Conservation (phyloP, 257 asterid genomes). For the Cordia subcordata region DNA sequence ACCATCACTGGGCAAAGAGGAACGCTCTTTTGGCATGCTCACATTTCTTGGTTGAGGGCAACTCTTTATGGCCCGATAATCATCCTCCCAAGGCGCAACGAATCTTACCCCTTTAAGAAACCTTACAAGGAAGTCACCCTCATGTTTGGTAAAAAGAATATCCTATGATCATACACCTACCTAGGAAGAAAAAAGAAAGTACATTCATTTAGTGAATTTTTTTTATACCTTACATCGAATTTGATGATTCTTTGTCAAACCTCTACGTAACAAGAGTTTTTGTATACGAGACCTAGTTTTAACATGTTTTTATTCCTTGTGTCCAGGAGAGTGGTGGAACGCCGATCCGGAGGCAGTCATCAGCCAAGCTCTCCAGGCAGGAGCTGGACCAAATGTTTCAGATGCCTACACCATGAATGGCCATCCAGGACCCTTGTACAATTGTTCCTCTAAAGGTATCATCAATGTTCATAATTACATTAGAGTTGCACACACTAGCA, state of each 20-base stretch:
- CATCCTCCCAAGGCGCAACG: conserved; percentile 43
- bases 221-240: background rate
- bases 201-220: background rate
- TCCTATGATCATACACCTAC: background rate
- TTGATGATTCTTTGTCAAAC: background rate
- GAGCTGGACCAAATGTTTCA: conserved; percentile 67
- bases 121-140: conserved; percentile 57
- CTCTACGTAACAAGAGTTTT: background rate
- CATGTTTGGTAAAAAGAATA: conserved; percentile 33
- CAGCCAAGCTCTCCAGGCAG: conserved; percentile 45
- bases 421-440: conserved; percentile 50
- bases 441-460: conserved; percentile 55
- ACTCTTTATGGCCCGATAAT: conserved; percentile 55
- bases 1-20: conserved; percentile 55
- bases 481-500: background rate
- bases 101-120: conserved; percentile 45
- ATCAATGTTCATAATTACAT: conserved; percentile 5
- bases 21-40: conserved; percentile 58
- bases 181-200: background rate
- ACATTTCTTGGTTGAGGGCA: conserved; percentile 60
- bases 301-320: background rate
- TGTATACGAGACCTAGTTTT: background rate
- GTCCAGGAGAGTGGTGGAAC: conserved; percentile 62
- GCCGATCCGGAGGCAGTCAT: conserved; percentile 54
- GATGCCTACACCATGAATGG: conserved; percentile 61